Evolutionary conservation across 2,329 filamentous ascomycete species (phyloP), one percentile per base, ranked within the genome.

Genomic region (Alternaria ventricosa): DNA sequence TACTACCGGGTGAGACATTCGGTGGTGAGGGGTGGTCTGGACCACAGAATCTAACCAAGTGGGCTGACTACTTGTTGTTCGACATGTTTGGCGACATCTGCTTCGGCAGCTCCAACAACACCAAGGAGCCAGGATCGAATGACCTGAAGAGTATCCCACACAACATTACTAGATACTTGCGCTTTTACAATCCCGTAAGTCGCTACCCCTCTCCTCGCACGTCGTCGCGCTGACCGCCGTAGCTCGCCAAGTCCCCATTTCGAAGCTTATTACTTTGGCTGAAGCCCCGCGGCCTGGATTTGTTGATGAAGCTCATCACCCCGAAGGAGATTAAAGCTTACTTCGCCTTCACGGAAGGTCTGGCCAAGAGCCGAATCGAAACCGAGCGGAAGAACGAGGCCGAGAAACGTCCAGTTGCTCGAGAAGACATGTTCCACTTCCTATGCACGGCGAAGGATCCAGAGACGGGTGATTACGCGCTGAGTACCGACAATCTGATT

Each of bases 41-140:
- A 11, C 30, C 64, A 9, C 44, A 54, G 20, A 56, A 70, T 50
- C 49, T 70, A 12, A 20, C 49, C 10, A 22, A 47, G n/a, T 63
- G 36, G 61, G 43, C 59, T 18, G 45, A 77, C 57, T 81, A 75
- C 65, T 71, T 84, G 33, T 73, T 79, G 30, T 80, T 84, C 64
- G 83, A 85, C 62, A 75, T 84, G 36, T 81, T 85, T 70, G 79
- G 78, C 13, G 81, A 83, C 54, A 66, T 82, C 6, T 76, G 71
- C 53, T 78, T 80, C 60, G 77, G 78, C 8, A 72, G 76, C 54
- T 54, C 71, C 43, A 77, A 80, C 63, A 62, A 71, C 46, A 77
- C 77, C 66, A 73, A 80, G 28, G 67, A 74, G 46, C 63, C 72
- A 3, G 69, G 71, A 13, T 49, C 58, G 11, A 70, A 69, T 43